These are phyloP conservation scores for Aspergillus versicolor DNA, from an alignment of 2,329 filamentous ascomycete genomes.

Conservation along the genomic window DNA sequence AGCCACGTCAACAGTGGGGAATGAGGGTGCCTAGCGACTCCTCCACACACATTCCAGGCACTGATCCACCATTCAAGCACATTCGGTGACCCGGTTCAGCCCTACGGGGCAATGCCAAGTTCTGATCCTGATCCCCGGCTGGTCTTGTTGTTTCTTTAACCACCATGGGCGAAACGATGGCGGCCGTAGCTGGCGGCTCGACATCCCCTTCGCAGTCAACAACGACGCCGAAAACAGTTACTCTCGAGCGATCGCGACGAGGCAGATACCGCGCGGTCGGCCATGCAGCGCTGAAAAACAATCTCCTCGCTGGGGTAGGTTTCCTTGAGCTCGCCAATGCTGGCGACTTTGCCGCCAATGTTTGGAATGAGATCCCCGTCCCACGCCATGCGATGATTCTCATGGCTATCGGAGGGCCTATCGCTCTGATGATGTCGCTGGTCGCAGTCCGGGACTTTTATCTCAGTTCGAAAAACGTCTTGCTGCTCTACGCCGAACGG, in stretches of 20 bases:
- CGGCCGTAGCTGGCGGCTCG: background rate
- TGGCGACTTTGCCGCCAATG: constrained; percentile 58
- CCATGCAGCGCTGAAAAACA: constrained; percentile 23
- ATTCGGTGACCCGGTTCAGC: constrained; percentile 14
- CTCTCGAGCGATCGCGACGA: constrained; percentile 1
- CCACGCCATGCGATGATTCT: constrained; percentile 48
- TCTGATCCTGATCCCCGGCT: background rate
- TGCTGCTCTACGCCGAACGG: constrained; percentile 46
- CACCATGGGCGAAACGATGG: background rate
- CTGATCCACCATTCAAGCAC: background rate
- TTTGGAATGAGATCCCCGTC: constrained; percentile 55
- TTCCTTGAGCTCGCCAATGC: constrained; percentile 58
- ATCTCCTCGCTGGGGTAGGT: constrained; percentile 44
- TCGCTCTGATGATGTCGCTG: constrained; percentile 47
- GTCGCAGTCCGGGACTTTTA: constrained; percentile 49
- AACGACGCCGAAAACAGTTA: background rate
- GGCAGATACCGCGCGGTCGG: background rate
- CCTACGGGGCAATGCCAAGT: constrained; percentile 18
- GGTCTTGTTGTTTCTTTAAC: background rate
- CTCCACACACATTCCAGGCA: too few relatives aligned
- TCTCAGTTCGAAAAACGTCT: constrained; percentile 49
- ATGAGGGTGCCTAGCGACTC: background rate
- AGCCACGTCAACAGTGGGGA: too few relatives aligned
- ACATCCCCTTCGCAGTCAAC: background rate
- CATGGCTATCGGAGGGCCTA: constrained; percentile 54